A percentile compares a stretch with the other conserved stretches of the same genome.
Evolutionary conservation across 106 monocot species (phyloP).

Genomic region (Xerophyta viscosa): DNA sequence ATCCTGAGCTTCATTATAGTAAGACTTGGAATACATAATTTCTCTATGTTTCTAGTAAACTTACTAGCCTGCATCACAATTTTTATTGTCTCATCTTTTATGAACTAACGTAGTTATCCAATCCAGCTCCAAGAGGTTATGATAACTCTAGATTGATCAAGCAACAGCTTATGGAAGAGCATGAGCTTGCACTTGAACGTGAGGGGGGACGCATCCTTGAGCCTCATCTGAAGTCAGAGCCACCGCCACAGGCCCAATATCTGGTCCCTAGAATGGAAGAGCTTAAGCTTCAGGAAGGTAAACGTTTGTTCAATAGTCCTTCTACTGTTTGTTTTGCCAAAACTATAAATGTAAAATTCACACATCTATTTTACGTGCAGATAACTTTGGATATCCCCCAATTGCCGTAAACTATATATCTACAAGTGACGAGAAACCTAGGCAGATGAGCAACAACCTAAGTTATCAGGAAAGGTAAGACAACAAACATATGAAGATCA

Average conservation of each 20-base stretch:
- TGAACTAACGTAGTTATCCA: neutral
- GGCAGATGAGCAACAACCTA: neutral
- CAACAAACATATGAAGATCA: too few relatives aligned
- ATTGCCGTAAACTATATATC: neutral
- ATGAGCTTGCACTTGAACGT: conserved; percentile 26
- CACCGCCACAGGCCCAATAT: conserved; percentile 3
- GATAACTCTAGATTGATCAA: conserved; percentile 13
- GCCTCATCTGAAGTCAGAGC: conserved; percentile 17
- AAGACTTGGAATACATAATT: neutral
- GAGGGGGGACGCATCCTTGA: conserved; percentile 32
- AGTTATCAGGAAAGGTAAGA: conserved; percentile 14
- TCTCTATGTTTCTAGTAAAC: neutral
- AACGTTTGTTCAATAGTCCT: neutral
- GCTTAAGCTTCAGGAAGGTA: conserved; percentile 17
- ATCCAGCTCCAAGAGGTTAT: conserved; percentile 16
- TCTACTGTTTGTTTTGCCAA: neutral
- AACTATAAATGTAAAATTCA: too few relatives aligned
- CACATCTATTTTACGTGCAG: neutral
- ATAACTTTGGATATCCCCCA: conserved; percentile 4
- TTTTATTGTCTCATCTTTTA: neutral
- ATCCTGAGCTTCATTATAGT: conserved; percentile 20
- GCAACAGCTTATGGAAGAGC: conserved; percentile 27
- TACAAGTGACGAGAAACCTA: neutral
- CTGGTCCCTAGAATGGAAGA: conserved; percentile 12
- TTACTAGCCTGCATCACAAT: neutral